Conservation (phyloP, 1,139 yeast genomes). For the Geotrichum fermentans region DNA sequence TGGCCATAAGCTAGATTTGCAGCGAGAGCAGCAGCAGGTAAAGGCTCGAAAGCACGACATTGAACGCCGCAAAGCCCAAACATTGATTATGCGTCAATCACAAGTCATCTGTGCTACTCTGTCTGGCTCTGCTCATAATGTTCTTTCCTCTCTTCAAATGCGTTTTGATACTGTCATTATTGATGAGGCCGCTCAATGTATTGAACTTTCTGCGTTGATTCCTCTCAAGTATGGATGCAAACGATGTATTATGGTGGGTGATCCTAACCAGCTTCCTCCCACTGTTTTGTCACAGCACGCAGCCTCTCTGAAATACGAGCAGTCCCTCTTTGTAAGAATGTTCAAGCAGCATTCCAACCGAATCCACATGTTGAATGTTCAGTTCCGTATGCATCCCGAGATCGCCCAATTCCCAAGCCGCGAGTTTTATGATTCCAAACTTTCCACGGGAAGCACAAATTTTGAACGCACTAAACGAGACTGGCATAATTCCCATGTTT, state of each 20-base stretch:
- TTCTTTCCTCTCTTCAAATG: constrained; percentile 67
- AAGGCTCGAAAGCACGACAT: constrained; percentile 69
- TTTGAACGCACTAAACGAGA: constrained; percentile 49
- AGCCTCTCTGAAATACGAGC: constrained; percentile 73
- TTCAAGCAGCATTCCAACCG: constrained; percentile 60
- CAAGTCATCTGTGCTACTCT: constrained; percentile 88
- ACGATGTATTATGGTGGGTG: constrained; percentile 96
- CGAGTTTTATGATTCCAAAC: constrained; percentile 69
- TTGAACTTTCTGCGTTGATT: constrained; percentile 84
- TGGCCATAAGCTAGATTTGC: constrained; percentile 69
- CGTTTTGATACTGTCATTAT: constrained; percentile 89
- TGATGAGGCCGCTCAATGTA: constrained; percentile 98
- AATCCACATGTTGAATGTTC: constrained; percentile 80
- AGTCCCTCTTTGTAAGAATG: constrained; percentile 92
- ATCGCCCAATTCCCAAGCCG: constrained; percentile 82
- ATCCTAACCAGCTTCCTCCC: constrained; percentile 97
- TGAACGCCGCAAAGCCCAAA: constrained; percentile 70
- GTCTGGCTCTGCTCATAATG: constrained; percentile 92
- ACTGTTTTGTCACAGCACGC: constrained; percentile 94
- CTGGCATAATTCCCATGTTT: constrained; percentile 59
- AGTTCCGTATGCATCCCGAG: constrained; percentile 96
- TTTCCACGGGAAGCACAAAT: constrained; percentile 64
- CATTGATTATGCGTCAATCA: constrained; percentile 66
- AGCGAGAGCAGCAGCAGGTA: constrained; percentile 50
- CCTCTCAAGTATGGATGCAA: constrained; percentile 91